Evolutionary conservation across 305 asterid genomes (phyloP).

Genomic region (Fraxinus latifolia): DNA sequence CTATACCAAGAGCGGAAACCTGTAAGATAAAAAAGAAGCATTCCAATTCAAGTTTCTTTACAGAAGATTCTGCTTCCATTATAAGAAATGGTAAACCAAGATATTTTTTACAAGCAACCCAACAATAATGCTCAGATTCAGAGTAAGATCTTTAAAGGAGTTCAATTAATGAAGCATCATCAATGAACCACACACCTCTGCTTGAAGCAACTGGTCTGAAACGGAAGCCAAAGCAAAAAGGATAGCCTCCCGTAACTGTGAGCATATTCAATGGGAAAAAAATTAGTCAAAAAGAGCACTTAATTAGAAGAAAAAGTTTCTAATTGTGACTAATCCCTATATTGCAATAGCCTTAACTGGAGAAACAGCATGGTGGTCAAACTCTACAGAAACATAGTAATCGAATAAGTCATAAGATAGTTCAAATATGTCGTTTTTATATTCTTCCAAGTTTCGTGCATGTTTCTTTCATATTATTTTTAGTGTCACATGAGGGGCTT

Average conservation of each 20-base stretch:
- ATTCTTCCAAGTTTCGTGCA: neutral
- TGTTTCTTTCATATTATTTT: neutral
- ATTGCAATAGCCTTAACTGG: neutral
- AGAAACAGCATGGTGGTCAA: neutral
- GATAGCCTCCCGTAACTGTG: slow-evolving; percentile 91
- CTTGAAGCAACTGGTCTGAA: slow-evolving; percentile 78
- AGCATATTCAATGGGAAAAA: slow-evolving; percentile 21
- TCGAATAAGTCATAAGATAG: neutral
- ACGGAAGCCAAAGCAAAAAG: slow-evolving; percentile 82
- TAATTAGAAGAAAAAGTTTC: neutral
- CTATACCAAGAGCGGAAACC: slow-evolving; percentile 60
- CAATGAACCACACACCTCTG: slow-evolving; percentile 53
- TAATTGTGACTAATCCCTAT: neutral
- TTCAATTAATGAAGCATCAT: slow-evolving; percentile 4
- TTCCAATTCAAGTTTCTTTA: slow-evolving; percentile 10
- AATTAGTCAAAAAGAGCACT: slow-evolving; percentile 11
- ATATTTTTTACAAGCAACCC: slow-evolving; percentile 12
- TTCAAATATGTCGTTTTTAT: neutral
- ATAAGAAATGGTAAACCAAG: neutral
- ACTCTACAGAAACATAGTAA: slow-evolving; percentile 6
- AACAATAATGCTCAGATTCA: neutral
- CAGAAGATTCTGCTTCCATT: slow-evolving; percentile 4
- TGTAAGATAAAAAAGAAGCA: slow-evolving; percentile 31
- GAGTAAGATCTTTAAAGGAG: slow-evolving; percentile 1
- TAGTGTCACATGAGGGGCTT: neutral